Percentiles rank a stretch among this genome's conserved stretches.
Conservation (phyloP, 768 basidiomycete species). For the Tulasnella sp. region DNA sequence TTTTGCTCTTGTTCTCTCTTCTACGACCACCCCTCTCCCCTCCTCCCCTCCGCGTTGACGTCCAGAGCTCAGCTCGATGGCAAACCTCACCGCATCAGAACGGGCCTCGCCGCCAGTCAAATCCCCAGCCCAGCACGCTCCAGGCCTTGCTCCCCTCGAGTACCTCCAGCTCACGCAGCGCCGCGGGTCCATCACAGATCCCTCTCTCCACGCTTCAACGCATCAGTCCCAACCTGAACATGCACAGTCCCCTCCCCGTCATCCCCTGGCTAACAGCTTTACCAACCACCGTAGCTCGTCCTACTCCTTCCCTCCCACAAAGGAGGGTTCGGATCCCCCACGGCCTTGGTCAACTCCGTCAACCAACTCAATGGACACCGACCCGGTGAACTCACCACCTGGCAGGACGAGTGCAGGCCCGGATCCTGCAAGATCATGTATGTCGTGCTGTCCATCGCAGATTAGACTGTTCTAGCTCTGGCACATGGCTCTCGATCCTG, state of each 20-base stretch:
- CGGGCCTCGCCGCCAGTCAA: slow-evolving; percentile 18
- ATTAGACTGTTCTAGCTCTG: slow-evolving; percentile 15
- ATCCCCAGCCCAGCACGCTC: slow-evolving; percentile 35
- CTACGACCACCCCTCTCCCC: slow-evolving; percentile 8
- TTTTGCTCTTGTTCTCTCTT: slow-evolving; percentile 1
- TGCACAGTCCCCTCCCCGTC: slow-evolving; percentile 17
- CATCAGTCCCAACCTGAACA: slow-evolving; percentile 32
- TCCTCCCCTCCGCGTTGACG: slow-evolving; percentile 9
- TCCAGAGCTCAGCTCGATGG: slow-evolving; percentile 14
- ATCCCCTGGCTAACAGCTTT: slow-evolving; percentile 1
- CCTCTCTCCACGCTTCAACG: slow-evolving; percentile 57
- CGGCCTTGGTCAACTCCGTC: slow-evolving; percentile 16
- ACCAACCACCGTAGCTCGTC: slow-evolving; percentile 10
- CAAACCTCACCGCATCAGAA: slow-evolving; percentile 22
- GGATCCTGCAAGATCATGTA: slow-evolving; percentile 14
- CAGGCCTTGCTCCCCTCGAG: slow-evolving; percentile 70
- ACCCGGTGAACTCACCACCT: slow-evolving; percentile 24
- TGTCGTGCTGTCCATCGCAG: slow-evolving; percentile 5
- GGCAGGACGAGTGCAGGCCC: slow-evolving; percentile 23
- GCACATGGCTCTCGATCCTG: slow-evolving; percentile 13
- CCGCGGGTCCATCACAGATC: slow-evolving; percentile 81
- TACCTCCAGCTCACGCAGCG: slow-evolving; percentile 69
- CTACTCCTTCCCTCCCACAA: slow-evolving; percentile 22
- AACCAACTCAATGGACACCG: slow-evolving; percentile 25
- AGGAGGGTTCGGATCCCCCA: slow-evolving; percentile 36